Base-by-base conservation (phyloP, 2,329 filamentous ascomycete genomes). In the Lecanosticta acicola region DNA sequence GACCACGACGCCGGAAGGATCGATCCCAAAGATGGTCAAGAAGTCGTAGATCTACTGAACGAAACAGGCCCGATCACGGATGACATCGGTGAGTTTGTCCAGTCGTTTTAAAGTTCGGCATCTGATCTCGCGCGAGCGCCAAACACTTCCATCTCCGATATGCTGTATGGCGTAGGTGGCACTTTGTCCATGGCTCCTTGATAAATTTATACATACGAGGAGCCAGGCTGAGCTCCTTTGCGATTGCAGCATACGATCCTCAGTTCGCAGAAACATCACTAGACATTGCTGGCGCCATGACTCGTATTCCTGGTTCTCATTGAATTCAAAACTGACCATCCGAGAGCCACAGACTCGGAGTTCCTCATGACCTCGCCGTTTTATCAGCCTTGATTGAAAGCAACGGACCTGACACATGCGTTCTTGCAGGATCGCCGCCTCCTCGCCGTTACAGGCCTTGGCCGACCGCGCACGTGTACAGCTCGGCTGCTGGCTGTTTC, bases 21-120 rank as follows among this genome's bases (percentile, higher is more conserved):
- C 32, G 42, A 57, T 17, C 51, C 53, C n/a, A 38, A 44, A 4
- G 64, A 66, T 32, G 64, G 64, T 5, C 59, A 64, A 41, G 62
- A 58, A 3, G 64, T 66, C 10, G 60, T 65, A 11, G 53, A 62
- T 50, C 50, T 66, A 32, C 52, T 66, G 10, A 60, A 59, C 33
- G 41, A 54, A 17, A 46, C 39, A 9, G 51, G 51, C 16, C 52
- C 48, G 26, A 21, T 51, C 10, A 54, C 43, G 13, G 56, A 59
- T 35, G 59, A 61, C 35, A 50, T 58, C 39, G 59, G 59, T 61
- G 52, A 42, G 59, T 57, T 47, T 39, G 32, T 33, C 46, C 41
- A 26, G 32, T 41, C 39, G 34, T 16, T 43, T 14, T 16, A 26
- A 18, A 39, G 20, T 32, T 33, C 40, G 33, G 41, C 35, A 33